Evolutionary conservation across 768 basidiomycete genomes (phyloP).

Genomic region (Sutorius australiensis): DNA sequence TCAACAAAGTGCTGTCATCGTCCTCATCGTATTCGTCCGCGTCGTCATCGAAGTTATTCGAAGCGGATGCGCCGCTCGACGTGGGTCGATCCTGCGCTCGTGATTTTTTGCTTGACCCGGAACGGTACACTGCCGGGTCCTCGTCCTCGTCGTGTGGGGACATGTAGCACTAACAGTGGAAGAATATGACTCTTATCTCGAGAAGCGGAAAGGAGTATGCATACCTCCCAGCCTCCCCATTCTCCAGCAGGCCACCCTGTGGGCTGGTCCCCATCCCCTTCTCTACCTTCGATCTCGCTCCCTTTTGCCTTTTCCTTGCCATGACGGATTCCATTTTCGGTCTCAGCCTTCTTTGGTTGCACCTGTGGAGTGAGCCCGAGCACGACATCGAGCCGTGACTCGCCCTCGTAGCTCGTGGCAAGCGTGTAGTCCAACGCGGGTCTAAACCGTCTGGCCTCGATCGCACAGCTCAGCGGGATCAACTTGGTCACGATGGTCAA

Average conservation of each 20-base stretch:
- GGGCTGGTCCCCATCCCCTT: constrained; percentile 28
- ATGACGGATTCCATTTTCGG: constrained; percentile 6
- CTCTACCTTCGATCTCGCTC: constrained; percentile 20
- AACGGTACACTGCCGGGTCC: constrained; percentile 91
- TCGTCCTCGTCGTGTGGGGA: constrained; percentile 93
- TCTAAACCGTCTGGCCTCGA: constrained; percentile 85
- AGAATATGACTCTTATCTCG: background rate
- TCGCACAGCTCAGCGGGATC: constrained; percentile 65
- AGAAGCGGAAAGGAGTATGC: constrained; percentile 11
- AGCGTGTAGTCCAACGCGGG: constrained; percentile 95
- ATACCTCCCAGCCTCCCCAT: constrained; percentile 94
- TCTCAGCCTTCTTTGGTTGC: constrained; percentile 16
- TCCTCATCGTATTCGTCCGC: constrained; percentile 37
- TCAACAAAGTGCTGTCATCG: constrained; percentile 76
- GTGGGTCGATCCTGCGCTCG: constrained; percentile 16
- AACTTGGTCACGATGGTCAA: constrained; percentile 66
- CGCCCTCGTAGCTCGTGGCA: constrained; percentile 79
- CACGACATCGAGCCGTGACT: constrained; percentile 80
- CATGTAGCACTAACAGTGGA: constrained; percentile 73
- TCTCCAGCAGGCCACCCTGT: constrained; percentile 67
- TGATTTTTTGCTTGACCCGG: constrained; percentile 42
- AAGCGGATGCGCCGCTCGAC: constrained; percentile 16
- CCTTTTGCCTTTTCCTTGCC: constrained; percentile 30
- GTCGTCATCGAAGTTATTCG: constrained; percentile 4
- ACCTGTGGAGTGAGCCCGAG: constrained; percentile 79